These are phyloP conservation scores for Brassica nigra DNA, from an alignment of 345 rosid genomes.

Conservation along the genomic window DNA sequence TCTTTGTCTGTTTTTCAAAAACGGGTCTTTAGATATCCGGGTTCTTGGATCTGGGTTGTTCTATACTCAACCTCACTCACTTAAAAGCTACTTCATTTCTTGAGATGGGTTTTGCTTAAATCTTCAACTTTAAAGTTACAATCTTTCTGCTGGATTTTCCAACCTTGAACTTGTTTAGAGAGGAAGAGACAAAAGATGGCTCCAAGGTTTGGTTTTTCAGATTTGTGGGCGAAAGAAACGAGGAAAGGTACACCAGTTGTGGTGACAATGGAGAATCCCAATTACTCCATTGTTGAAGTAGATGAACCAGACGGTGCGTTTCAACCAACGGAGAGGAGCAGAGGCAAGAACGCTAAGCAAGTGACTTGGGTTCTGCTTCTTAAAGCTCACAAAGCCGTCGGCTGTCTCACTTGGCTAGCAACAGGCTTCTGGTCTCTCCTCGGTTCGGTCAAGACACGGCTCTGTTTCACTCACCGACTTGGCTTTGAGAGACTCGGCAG, in stretches of 20 bases:
- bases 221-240: slow-evolving; percentile 62
- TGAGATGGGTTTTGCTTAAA: slow-evolving; percentile 31
- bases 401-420: slow-evolving; percentile 75
- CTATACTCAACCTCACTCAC: slow-evolving; percentile 22
- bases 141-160: not conserved
- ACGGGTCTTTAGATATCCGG: slow-evolving; percentile 42
- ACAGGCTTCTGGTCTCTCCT: slow-evolving; percentile 71
- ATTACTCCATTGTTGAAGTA: slow-evolving; percentile 76
- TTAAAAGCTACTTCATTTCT: slow-evolving; percentile 19
- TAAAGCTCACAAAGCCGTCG: slow-evolving; percentile 80
- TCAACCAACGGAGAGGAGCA: slow-evolving; percentile 66
- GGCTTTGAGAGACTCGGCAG: slow-evolving; percentile 59
- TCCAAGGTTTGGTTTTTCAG: slow-evolving; percentile 62
- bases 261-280: slow-evolving; percentile 84
- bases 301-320: slow-evolving; percentile 82
- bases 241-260: slow-evolving; percentile 78
- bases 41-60: slow-evolving; percentile 54
- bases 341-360: slow-evolving; percentile 86
- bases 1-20: slow-evolving; percentile 38
- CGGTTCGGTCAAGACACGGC: slow-evolving; percentile 66
- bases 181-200: slow-evolving; percentile 49
- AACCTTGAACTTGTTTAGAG: not conserved
- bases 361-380: slow-evolving; percentile 90
- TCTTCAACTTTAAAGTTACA: slow-evolving; percentile 24
- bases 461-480: slow-evolving; percentile 56